phyloP scores from a whole-genome alignment of 805 yeast genomes.

The Jamesozyma hellenica region DNA sequence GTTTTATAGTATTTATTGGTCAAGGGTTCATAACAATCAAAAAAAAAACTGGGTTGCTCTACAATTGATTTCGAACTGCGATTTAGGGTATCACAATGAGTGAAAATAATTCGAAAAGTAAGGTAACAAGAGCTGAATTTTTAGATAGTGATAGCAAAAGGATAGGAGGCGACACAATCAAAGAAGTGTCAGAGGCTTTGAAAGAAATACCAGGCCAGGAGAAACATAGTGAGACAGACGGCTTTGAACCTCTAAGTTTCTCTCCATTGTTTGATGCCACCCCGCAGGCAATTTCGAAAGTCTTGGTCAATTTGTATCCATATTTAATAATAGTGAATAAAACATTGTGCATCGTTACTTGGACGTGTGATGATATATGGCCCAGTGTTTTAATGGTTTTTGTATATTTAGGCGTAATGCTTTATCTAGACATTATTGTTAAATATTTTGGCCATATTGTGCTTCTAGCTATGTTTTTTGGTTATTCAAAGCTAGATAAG shows the following conservation, averaged over 20 bases:
- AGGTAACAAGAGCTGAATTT: slow-evolving; percentile 23
- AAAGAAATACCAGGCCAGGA: slow-evolving; percentile 1
- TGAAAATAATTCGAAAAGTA: slow-evolving; percentile 10
- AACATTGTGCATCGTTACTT: slow-evolving; percentile 62
- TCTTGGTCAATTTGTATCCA: slow-evolving; percentile 76
- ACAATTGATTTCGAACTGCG: too few species aligned
- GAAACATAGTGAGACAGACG: slow-evolving; percentile 4
- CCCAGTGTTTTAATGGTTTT: slow-evolving; percentile 45
- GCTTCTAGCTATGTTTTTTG: slow-evolving; percentile 45
- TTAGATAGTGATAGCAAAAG: slow-evolving; percentile 17
- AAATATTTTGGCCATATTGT: slow-evolving; percentile 73
- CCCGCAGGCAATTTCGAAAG: slow-evolving; percentile 83
- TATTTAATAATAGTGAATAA: slow-evolving; percentile 69
- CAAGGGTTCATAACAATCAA: neutral
- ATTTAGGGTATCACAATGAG: slow-evolving; percentile 7
- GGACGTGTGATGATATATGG: slow-evolving; percentile 87
- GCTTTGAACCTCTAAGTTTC: slow-evolving; percentile 24
- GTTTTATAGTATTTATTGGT: too few species aligned
- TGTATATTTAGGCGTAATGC: slow-evolving; percentile 44
- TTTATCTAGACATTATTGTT: slow-evolving; percentile 64
- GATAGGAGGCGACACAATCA: slow-evolving; percentile 24
- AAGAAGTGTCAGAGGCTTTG: slow-evolving; percentile 13
- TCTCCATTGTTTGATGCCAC: slow-evolving; percentile 82
- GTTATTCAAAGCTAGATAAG: slow-evolving; percentile 50
- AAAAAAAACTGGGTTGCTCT: neutral